Percentiles rank a stretch among this genome's conserved stretches.
phyloP scores from a whole-genome alignment of 2,329 filamentous ascomycete species.

The Davidsoniella neocaledoniae region DNA sequence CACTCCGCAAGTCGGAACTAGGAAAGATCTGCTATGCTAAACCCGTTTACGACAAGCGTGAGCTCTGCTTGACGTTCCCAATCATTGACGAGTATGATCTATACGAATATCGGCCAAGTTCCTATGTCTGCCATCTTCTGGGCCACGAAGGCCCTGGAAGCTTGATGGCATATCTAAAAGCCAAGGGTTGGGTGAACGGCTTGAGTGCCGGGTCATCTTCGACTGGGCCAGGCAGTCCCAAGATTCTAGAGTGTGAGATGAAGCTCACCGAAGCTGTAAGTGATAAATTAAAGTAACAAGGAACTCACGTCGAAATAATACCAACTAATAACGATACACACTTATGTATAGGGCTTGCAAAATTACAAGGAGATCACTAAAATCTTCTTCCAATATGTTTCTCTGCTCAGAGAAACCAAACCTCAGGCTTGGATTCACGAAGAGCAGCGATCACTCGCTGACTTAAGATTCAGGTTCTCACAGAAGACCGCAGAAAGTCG shows the following conservation, averaged over 20 bases:
- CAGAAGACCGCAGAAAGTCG: constrained; percentile 81
- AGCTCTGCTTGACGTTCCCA: constrained; percentile 65
- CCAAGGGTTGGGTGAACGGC: constrained; percentile 75
- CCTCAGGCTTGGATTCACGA: constrained; percentile 90
- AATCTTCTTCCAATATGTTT: constrained; percentile 79
- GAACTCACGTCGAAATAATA: not conserved
- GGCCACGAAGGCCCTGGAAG: constrained; percentile 88
- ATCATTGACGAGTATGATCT: constrained; percentile 70
- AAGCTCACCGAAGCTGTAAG: constrained; percentile 64
- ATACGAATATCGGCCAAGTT: constrained; percentile 65
- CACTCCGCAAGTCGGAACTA: constrained; percentile 32
- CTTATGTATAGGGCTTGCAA: constrained; percentile 41
- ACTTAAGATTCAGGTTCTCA: constrained; percentile 88
- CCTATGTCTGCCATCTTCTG: constrained; percentile 76
- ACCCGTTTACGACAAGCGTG: constrained; percentile 75
- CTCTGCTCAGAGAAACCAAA: constrained; percentile 61
- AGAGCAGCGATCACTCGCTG: constrained; percentile 76
- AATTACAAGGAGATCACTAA: constrained; percentile 71
- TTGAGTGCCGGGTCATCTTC: constrained; percentile 61
- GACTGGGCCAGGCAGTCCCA: constrained; percentile 60
- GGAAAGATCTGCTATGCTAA: constrained; percentile 68
- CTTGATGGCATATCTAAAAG: constrained; percentile 77
- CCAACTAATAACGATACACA: constrained; percentile 11
- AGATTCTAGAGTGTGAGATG: constrained; percentile 64
- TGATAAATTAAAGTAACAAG: not conserved